These are phyloP conservation scores for Pelargonium australe DNA, from an alignment of 441 rosid species.

Conservation along the genomic window DNA sequence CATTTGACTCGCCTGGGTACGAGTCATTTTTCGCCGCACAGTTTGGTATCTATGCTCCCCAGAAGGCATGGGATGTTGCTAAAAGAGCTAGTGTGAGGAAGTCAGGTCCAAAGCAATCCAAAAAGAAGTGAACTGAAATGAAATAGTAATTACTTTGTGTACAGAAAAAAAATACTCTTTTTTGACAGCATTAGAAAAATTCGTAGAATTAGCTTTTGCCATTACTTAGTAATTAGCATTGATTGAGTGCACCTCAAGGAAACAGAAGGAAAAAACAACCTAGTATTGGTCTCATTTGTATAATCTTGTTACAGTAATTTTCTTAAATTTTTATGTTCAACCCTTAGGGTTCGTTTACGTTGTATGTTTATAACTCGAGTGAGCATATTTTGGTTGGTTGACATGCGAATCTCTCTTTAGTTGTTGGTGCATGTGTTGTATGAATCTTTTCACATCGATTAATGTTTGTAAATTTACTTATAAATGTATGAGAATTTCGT, in stretches of 20 bases:
- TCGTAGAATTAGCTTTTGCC: slow-evolving; percentile 31
- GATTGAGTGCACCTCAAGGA: background rate
- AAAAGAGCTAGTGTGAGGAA: slow-evolving; percentile 76
- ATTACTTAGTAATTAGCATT: background rate
- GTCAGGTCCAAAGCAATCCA: slow-evolving; percentile 35
- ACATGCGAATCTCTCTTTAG: background rate
- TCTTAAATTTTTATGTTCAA: background rate
- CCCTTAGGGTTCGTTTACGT: background rate
- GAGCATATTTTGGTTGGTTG: background rate
- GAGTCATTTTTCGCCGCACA: slow-evolving; percentile 96
- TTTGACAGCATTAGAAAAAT: slow-evolving; percentile 16
- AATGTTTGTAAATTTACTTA: no score
- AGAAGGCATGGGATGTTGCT: slow-evolving; percentile 97
- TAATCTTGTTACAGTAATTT: background rate
- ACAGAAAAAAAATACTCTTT: slow-evolving; percentile 8
- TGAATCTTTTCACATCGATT: no score
- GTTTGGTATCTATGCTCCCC: slow-evolving; percentile 77
- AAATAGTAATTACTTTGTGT: slow-evolving; percentile 13
- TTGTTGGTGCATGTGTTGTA: no score
- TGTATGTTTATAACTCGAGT: background rate
- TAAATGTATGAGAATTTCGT: no score
- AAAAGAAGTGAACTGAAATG: slow-evolving; percentile 31
- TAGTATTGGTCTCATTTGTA: background rate
- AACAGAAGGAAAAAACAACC: background rate
- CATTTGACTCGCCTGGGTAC: slow-evolving; percentile 93